These are phyloP conservation scores for Pythium coloratum DNA, from an alignment of 352 stramenopile species.

Conservation along the genomic window DNA sequence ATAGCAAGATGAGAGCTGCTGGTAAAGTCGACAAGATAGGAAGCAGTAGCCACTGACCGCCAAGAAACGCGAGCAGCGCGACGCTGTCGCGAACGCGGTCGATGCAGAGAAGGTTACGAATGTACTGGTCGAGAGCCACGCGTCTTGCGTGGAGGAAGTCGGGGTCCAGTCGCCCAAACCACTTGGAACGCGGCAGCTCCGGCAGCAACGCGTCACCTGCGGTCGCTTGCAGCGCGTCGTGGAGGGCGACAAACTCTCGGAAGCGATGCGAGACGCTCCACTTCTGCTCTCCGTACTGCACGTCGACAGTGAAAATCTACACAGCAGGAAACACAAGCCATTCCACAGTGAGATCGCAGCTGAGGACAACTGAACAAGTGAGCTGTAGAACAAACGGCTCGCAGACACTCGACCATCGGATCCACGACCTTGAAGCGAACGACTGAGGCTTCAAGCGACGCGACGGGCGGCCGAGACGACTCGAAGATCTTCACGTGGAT, in stretches of 20 bases:
- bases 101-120: constrained; percentile 48
- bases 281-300: constrained; percentile 36
- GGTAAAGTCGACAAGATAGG: not conserved
- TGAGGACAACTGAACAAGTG: no score
- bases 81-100: constrained; percentile 39
- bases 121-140: constrained; percentile 44
- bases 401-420: constrained; percentile 43
- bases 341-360: no score
- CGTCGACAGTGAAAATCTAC: constrained; percentile 48
- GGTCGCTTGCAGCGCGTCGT: constrained; percentile 17
- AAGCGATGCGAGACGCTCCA: constrained; percentile 52
- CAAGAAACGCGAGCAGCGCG: constrained; percentile 54
- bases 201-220: constrained; percentile 20
- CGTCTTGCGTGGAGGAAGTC: constrained; percentile 42
- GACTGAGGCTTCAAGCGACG: constrained; percentile 32
- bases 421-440: constrained; percentile 37
- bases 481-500: constrained; percentile 32
- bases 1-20: not conserved
- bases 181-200: constrained; percentile 39
- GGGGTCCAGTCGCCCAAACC: constrained; percentile 38
- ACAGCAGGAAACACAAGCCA: not conserved
- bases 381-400: constrained; percentile 27
- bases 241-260: constrained; percentile 45
- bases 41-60: constrained; percentile 31
- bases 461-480: constrained; percentile 26